Conservation (phyloP, 1,139 yeast species). For the Yamadazyma aaseri region DNA sequence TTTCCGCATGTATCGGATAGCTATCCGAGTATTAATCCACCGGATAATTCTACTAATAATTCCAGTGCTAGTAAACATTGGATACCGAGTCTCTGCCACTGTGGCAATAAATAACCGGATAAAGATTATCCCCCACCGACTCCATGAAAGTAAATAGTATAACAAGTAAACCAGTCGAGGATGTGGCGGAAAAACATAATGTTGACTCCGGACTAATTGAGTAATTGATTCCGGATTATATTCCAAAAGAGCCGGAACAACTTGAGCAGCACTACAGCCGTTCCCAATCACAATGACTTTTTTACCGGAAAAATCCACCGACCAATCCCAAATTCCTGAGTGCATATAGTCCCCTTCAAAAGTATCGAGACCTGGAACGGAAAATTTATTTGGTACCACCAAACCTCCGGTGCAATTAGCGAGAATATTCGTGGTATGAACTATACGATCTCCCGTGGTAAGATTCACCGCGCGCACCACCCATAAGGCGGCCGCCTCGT, state of each 20-base stretch:
- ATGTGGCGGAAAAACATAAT: slow-evolving; percentile 41
- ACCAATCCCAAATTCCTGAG: slow-evolving; percentile 48
- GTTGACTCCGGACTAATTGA: slow-evolving; percentile 39
- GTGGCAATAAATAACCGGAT: slow-evolving; percentile 29
- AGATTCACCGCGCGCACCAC: slow-evolving; percentile 31
- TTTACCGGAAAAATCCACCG: slow-evolving; percentile 33
- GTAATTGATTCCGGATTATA: slow-evolving; percentile 28
- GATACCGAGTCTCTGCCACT: slow-evolving; percentile 35
- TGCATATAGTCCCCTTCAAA: slow-evolving; percentile 49
- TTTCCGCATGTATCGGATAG: slow-evolving; percentile 28
- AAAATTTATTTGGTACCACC: slow-evolving; percentile 32
- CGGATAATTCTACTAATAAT: slow-evolving; percentile 27
- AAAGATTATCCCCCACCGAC: slow-evolving; percentile 25
- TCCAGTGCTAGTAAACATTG: slow-evolving; percentile 35
- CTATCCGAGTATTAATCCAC: slow-evolving; percentile 19
- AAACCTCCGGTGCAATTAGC: slow-evolving; percentile 39
- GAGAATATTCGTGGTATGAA: slow-evolving; percentile 31
- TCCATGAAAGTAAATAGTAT: slow-evolving; percentile 22
- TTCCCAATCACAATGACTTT: slow-evolving; percentile 41
- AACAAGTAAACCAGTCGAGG: slow-evolving; percentile 22
- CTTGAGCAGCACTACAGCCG: slow-evolving; percentile 47
- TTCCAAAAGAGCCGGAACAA: slow-evolving; percentile 34
- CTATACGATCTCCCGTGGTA: slow-evolving; percentile 29
- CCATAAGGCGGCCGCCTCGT: slow-evolving; percentile 39
- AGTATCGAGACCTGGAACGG: slow-evolving; percentile 36